Conservation (phyloP, 2,329 filamentous ascomycete genomes). For the Beauveria sp. region DNA sequence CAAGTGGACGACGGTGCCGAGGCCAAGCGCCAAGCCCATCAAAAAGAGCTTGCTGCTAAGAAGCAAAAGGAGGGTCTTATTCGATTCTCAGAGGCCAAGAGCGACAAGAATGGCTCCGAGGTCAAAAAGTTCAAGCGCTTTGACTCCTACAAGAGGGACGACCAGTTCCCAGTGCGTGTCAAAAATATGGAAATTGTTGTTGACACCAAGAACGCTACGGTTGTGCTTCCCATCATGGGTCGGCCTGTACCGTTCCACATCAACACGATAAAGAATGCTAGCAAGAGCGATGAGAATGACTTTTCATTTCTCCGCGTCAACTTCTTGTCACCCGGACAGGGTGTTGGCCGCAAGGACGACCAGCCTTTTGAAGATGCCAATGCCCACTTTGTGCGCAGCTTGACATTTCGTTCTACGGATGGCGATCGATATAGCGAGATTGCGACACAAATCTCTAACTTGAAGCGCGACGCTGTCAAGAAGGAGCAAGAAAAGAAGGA, state of each 20-base stretch:
- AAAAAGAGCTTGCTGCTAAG: conserved; percentile 78
- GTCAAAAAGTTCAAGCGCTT: conserved; percentile 99
- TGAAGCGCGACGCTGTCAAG: conserved; percentile 87
- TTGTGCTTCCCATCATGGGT: conserved; percentile 95
- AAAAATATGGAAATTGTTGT: conserved; percentile 85
- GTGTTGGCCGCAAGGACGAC: conserved; percentile 93
- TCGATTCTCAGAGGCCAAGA: conserved; percentile 78
- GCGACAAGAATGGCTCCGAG: conserved; percentile 73
- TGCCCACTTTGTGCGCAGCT: conserved; percentile 89
- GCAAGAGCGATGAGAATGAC: conserved; percentile 92
- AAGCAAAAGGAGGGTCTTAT: conserved; percentile 85
- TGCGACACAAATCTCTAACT: conserved; percentile 84
- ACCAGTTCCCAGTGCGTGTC: conserved; percentile 76
- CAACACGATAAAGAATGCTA: conserved; percentile 95
- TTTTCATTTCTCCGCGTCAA: conserved; percentile 94
- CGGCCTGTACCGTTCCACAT: conserved; percentile 97
- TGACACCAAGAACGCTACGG: conserved; percentile 80
- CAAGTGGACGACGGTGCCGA: conserved; percentile 88
- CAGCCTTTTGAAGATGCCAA: conserved; percentile 95
- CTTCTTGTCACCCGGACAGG: conserved; percentile 92
- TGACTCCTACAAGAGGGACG: conserved; percentile 97
- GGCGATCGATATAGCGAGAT: conserved; percentile 85
- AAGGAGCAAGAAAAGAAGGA: conserved; percentile 99
- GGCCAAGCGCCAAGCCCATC: conserved; percentile 78
- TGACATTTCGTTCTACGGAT: conserved; percentile 91